Conservation (phyloP, 257 asterid species). For the Datura wrightii region DNA sequence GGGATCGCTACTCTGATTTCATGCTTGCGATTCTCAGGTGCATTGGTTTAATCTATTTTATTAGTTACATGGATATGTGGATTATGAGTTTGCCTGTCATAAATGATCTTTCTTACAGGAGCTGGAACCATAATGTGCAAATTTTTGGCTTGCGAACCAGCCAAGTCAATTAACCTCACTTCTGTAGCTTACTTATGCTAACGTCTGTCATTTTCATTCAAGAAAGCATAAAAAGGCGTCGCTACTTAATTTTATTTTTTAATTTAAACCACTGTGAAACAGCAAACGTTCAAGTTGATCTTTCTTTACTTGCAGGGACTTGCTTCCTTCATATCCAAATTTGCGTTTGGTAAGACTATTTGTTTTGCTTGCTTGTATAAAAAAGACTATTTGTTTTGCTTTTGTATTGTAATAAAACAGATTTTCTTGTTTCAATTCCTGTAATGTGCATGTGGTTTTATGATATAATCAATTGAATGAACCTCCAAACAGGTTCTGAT, state of each 20-base stretch:
- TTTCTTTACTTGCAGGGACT: constrained; percentile 65
- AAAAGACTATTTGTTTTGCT: constrained; percentile 39
- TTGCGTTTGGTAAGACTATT: constrained; percentile 76
- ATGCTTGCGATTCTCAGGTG: constrained; percentile 97
- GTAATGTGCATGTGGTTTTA: constrained; percentile 19
- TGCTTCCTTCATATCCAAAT: constrained; percentile 84
- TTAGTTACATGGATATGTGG: neutral
- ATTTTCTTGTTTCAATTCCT: constrained; percentile 15
- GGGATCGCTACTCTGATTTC: constrained; percentile 95
- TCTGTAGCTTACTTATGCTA: neutral
- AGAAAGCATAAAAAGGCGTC: constrained; percentile 12
- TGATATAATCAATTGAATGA: constrained; percentile 12
- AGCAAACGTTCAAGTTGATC: constrained; percentile 5
- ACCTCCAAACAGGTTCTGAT: constrained; percentile 67
- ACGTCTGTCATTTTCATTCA: neutral
- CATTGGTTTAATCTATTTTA: constrained; percentile 36
- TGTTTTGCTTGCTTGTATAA: neutral
- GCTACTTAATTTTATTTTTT: neutral
- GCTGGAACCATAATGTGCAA: constrained; percentile 25
- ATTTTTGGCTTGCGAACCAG: constrained; percentile 16
- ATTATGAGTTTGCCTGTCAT: neutral
- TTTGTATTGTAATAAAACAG: constrained; percentile 16
- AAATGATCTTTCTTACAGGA: constrained; percentile 28
- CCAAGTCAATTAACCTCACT: constrained; percentile 28
- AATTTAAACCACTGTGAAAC: neutral